These are phyloP conservation scores for Fusarium citri DNA, from an alignment of 2,329 filamentous ascomycete genomes.

Conservation along the genomic window DNA sequence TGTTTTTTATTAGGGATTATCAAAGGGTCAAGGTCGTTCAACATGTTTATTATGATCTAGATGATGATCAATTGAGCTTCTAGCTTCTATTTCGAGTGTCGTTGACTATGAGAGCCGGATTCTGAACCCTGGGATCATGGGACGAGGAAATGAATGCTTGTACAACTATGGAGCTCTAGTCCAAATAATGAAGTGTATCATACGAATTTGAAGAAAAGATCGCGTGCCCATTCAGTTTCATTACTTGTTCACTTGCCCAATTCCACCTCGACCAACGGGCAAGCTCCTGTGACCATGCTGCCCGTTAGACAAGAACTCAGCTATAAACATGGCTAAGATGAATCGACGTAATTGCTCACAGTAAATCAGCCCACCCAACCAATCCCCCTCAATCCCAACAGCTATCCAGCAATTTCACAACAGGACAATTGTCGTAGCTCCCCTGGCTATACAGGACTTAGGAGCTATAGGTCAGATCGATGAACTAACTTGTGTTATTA, in stretches of 20 bases:
- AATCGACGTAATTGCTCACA: neutral
- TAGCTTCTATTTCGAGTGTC: conserved; percentile 35
- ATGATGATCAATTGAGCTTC: conserved; percentile 46
- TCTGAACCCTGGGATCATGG: conserved; percentile 41
- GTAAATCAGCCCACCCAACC: neutral
- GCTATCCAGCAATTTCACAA: neutral
- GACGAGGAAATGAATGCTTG: conserved; percentile 47
- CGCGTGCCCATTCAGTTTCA: neutral
- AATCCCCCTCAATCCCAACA: neutral
- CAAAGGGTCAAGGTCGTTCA: conserved; percentile 51
- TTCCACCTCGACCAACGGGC: neutral
- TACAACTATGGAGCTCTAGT: conserved; percentile 45
- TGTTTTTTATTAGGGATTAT: conserved; percentile 53
- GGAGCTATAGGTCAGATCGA: neutral
- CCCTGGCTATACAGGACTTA: neutral
- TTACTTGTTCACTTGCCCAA: neutral
- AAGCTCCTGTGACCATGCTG: neutral
- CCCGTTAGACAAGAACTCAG: neutral
- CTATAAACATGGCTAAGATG: neutral
- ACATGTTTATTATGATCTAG: conserved; percentile 49
- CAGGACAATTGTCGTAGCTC: neutral
- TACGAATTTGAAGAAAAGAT: neutral
- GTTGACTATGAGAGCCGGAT: conserved; percentile 43
- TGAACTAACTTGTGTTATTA: neutral
- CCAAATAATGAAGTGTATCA: conserved; percentile 36